These are phyloP conservation scores for Sisymbrium altissimum DNA, from an alignment of 345 rosid species.

Conservation along the genomic window DNA sequence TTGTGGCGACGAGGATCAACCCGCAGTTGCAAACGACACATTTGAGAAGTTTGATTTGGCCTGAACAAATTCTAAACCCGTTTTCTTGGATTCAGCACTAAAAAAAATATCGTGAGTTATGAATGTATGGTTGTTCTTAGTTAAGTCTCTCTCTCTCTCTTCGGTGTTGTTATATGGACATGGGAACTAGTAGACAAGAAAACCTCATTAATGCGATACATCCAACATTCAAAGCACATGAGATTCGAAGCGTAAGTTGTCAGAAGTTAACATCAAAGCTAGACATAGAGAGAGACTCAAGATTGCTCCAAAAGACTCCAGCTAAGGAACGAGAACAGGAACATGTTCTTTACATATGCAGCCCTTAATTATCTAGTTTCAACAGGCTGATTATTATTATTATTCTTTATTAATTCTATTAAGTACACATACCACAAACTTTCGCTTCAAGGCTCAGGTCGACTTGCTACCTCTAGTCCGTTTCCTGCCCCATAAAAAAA, in stretches of 20 bases:
- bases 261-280: slow-evolving; percentile 23
- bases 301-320: slow-evolving; percentile 22
- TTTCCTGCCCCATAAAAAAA: slow-evolving; percentile 58
- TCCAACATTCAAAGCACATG: slow-evolving; percentile 25
- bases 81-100: background rate
- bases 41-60: background rate
- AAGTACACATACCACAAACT: slow-evolving; percentile 2
- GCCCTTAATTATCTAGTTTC: background rate
- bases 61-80: background rate
- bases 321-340: background rate
- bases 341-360: slow-evolving; percentile 25
- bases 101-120: background rate
- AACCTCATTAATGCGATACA: slow-evolving; percentile 12
- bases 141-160: slow-evolving; percentile 3
- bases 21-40: background rate
- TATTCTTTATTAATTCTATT: background rate
- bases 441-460: slow-evolving; percentile 30
- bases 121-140: slow-evolving; percentile 9
- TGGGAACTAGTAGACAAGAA: slow-evolving; percentile 22
- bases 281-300: background rate
- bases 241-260: slow-evolving; percentile 10
- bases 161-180: slow-evolving; percentile 10
- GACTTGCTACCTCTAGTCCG: slow-evolving; percentile 84
- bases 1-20: background rate
- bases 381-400: slow-evolving; percentile 2